Conservation (phyloP, 2,329 filamentous ascomycete species). For the Aspergillus carbonarius region DNA sequence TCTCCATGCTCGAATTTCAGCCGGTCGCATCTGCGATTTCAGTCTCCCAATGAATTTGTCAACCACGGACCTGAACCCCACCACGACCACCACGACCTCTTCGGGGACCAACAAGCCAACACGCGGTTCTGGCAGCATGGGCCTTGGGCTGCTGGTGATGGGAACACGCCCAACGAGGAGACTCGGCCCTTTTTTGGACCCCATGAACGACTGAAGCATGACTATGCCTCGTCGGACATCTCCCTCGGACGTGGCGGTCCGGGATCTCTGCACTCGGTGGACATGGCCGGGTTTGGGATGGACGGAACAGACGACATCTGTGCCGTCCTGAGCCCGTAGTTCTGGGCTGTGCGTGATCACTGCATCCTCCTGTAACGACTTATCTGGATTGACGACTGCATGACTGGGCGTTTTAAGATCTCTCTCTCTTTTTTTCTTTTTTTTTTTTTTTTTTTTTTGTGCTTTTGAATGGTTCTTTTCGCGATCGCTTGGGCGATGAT, state of each 20-base stretch:
- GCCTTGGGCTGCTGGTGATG: constrained; percentile 44
- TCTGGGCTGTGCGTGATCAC: constrained; percentile 16
- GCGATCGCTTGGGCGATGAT: constrained; percentile 4
- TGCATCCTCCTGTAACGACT: constrained; percentile 40
- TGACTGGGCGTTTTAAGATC: constrained; percentile 38
- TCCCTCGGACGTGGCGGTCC: constrained; percentile 44
- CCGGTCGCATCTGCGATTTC: constrained; percentile 43
- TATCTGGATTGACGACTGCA: constrained; percentile 42
- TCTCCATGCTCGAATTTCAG: constrained; percentile 46
- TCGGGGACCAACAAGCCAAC: constrained; percentile 46
- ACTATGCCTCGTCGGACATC: constrained; percentile 46
- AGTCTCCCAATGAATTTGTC: constrained; percentile 43
- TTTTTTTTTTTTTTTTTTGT: constrained; percentile 22
- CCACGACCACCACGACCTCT: constrained; percentile 46
- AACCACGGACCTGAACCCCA: constrained; percentile 36
- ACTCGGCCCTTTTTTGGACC: constrained; percentile 45
- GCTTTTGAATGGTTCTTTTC: background rate
- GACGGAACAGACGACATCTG: constrained; percentile 40
- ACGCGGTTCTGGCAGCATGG: constrained; percentile 46
- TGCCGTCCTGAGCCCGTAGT: constrained; percentile 39
- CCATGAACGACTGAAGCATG: constrained; percentile 44
- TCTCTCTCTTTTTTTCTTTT: no score
- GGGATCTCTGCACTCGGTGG: constrained; percentile 45
- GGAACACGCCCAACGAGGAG: constrained; percentile 44
- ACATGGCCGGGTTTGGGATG: constrained; percentile 46